Percentiles rank a stretch among this genome's conserved stretches.
phyloP scores from a whole-genome alignment of 2,329 filamentous ascomycete species.

The Aspergillus ibericus region DNA sequence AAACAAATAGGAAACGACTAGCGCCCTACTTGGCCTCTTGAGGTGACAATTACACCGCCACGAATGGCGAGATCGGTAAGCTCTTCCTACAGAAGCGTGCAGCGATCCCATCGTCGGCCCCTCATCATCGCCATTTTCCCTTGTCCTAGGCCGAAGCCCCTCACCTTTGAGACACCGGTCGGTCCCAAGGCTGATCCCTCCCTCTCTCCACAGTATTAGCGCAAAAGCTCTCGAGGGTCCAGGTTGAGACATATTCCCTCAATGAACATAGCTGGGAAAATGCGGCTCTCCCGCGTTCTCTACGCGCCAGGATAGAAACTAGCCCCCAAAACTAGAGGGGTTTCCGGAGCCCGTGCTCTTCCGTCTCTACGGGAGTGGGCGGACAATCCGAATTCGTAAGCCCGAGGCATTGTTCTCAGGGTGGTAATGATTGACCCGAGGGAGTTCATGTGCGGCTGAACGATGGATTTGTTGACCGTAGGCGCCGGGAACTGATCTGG shows the following conservation, averaged over 20 bases:
- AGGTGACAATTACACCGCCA: conserved; percentile 9
- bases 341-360: background rate
- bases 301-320: background rate
- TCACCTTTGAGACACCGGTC: conserved; percentile 19
- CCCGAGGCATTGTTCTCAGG: background rate
- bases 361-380: background rate
- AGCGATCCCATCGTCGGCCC: conserved; percentile 6
- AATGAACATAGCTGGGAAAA: background rate
- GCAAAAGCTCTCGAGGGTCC: conserved; percentile 6
- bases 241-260: conserved; percentile 2
- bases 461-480: conserved; percentile 7
- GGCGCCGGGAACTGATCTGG: conserved; percentile 4
- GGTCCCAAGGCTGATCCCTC: conserved; percentile 5
- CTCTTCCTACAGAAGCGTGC: background rate
- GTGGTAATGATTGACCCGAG: background rate
- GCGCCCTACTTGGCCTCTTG: background rate
- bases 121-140: conserved; percentile 8
- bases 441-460: conserved; percentile 5
- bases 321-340: conserved; percentile 3
- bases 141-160: conserved; percentile 14
- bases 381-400: background rate
- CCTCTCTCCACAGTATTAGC: conserved; percentile 1
- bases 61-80: conserved; percentile 4
- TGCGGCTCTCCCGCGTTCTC: conserved; percentile 8
- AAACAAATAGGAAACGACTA: background rate